Percentiles rank a stretch among this genome's conserved stretches.
Evolutionary conservation across 208 protist species (phyloP).

Genomic region (Wallacemonas sp.): DNA sequence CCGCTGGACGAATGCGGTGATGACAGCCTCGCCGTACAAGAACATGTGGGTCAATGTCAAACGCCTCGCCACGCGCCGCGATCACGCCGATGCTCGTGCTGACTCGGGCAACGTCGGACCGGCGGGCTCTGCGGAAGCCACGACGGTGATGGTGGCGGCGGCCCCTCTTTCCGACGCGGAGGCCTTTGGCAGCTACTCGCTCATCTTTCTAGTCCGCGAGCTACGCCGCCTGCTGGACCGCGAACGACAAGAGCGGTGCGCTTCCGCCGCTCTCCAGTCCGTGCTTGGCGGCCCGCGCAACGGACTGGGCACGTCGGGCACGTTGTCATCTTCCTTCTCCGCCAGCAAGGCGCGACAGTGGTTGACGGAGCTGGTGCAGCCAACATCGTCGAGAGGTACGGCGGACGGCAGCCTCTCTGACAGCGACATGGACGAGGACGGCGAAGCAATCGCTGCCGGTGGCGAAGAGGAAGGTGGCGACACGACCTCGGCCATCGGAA

Average conservation of each 20-base stretch:
- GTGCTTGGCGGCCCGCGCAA: neutral
- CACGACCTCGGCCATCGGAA: neutral
- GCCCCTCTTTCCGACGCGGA: constrained; percentile 10
- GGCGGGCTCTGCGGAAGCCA: no score
- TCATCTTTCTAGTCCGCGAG: constrained; percentile 60
- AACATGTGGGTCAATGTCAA: constrained; percentile 11
- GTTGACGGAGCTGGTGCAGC: neutral
- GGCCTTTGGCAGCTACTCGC: constrained; percentile 30
- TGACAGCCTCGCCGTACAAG: constrained; percentile 36
- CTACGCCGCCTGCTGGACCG: constrained; percentile 35
- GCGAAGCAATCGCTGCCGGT: neutral
- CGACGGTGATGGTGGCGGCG: neutral
- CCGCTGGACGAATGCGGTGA: constrained; percentile 72
- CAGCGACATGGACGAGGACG: neutral
- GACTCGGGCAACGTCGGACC: no score
- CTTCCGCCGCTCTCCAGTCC: neutral
- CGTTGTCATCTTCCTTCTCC: neutral
- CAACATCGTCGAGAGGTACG: neutral
- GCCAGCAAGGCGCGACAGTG: constrained; percentile 2
- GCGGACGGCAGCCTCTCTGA: neutral
- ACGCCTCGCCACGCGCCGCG: neutral
- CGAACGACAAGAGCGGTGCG: constrained; percentile 2
- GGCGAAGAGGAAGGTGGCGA: neutral
- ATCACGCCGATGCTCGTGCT: neutral
- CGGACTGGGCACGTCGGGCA: no score